A percentile compares a stretch with the other conserved stretches of the same genome.
Evolutionary conservation across 2,329 filamentous ascomycete genomes (phyloP).

Genomic region (Neonectria hederae): DNA sequence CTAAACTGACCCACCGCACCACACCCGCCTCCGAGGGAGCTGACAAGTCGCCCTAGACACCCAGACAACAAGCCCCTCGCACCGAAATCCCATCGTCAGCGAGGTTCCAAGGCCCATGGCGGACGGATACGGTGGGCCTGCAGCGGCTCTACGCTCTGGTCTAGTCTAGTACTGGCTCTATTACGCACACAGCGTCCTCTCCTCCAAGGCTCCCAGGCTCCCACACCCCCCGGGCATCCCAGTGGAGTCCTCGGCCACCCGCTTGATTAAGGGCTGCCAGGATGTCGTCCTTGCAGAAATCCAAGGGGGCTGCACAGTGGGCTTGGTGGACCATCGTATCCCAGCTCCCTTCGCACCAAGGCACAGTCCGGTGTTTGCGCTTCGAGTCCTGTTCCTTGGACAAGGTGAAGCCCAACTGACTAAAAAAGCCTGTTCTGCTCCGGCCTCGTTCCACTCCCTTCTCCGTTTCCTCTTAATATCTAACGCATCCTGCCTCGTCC

Average conservation of each 20-base stretch:
- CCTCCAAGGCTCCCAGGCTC: background rate
- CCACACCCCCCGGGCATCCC: background rate
- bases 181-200: background rate
- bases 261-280: constrained; percentile 27
- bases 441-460: constrained; percentile 29
- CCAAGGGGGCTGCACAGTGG: constrained; percentile 35
- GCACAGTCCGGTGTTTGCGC: constrained; percentile 42
- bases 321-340: constrained; percentile 31
- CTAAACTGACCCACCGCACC: background rate
- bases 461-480: constrained; percentile 43
- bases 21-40: background rate
- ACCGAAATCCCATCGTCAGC: constrained; percentile 2
- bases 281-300: constrained; percentile 27
- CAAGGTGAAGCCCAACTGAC: constrained; percentile 22
- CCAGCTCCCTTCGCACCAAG: constrained; percentile 27
- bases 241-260: constrained; percentile 25
- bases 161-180: too few relatives aligned
- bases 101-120: background rate
- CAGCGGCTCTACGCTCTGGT: too few relatives aligned
- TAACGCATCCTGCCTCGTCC: constrained; percentile 37
- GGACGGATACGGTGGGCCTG: background rate
- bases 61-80: background rate
- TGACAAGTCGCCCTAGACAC: background rate
- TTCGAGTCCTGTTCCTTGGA: constrained; percentile 35
- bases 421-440: constrained; percentile 39